Conservation (phyloP, 139 green algal genomes). For the Tetraselmis striata region DNA sequence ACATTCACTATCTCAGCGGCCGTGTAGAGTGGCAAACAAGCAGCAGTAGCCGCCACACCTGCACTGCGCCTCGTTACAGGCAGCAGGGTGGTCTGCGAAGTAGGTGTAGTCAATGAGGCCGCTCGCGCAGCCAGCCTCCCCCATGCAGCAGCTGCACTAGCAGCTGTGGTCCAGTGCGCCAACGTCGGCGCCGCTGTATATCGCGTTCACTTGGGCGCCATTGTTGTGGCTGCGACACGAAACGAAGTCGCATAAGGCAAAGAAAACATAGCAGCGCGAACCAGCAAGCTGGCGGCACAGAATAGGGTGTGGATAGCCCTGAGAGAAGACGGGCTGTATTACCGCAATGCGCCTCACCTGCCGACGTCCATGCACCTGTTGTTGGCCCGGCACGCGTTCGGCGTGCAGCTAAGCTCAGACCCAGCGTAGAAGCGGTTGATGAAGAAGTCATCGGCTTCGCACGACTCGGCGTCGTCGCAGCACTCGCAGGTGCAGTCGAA, state of each 20-base stretch:
- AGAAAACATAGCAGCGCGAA: no score
- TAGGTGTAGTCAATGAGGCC: not conserved
- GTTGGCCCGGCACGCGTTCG: not conserved
- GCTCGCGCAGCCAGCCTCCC: not conserved
- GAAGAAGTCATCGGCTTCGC: not conserved
- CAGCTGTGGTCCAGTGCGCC: not conserved
- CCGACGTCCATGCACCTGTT: not conserved
- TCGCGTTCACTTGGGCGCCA: not conserved
- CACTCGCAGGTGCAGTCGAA: not conserved
- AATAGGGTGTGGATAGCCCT: no score
- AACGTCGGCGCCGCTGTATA: not conserved
- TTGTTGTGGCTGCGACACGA: not conserved
- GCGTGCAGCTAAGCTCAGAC: not conserved
- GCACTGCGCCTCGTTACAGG: not conserved
- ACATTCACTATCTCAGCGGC: no score
- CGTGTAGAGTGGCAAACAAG: no score
- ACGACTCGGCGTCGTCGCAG: not conserved
- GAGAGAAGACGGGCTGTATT: no score
- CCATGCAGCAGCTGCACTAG: not conserved
- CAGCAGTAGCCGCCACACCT: no score
- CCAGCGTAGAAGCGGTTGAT: not conserved
- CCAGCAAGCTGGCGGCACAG: no score
- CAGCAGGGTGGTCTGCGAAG: not conserved
- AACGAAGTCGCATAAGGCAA: no score
- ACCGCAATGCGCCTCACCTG: no score